Evolutionary conservation across 805 yeast genomes (phyloP), one percentile per base, ranked within the genome.

Genomic region (Pichia californica): DNA sequence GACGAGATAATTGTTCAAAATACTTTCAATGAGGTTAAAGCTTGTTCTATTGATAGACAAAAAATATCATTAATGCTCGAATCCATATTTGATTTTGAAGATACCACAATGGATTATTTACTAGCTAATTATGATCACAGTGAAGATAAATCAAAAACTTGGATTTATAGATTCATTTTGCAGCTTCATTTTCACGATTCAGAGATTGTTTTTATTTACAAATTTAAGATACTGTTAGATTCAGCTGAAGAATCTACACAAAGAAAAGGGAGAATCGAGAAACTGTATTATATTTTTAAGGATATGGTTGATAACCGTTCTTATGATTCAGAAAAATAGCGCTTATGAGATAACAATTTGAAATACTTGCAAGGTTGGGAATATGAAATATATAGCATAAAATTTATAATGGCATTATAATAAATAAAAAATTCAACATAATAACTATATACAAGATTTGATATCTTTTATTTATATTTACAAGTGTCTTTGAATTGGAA

Each of bases 401-500:
- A n/a, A n/a, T n/a, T n/a, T n/a, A n/a, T n/a, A n/a, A 23, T 23
- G 25, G 9, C 6, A 23, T 23, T 2, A 23, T 7, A 7, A 31
- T 10, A 7, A 31, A 31, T 18, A 10, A 18, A 19, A 11, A 5
- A 9, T 27, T 10, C 38, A n/a, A 37, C 31, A 31, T 28, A 31
- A 28, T 23, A 23, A 9, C 34, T 33, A 33, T 33, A 10, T 33
- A 33, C 36, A 33, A 5, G 34, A 7, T 11, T 31, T 16, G 7
- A 9, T 27, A 31, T 1, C 9, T 3, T 7, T 5, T 19, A 4
- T 31, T n/a, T n/a, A 4, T 41, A 47, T 43, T 61, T 53, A 73
- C 53, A 75, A 57, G 55, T 71, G 77, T 55, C 84, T 70, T 46
- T 79, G 74, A 16, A 79, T 68, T 41, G 68, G 68, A 9, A 77